Evolutionary conservation across 2,329 filamentous ascomycete genomes (phyloP).

Genomic region (Curvularia sp.): DNA sequence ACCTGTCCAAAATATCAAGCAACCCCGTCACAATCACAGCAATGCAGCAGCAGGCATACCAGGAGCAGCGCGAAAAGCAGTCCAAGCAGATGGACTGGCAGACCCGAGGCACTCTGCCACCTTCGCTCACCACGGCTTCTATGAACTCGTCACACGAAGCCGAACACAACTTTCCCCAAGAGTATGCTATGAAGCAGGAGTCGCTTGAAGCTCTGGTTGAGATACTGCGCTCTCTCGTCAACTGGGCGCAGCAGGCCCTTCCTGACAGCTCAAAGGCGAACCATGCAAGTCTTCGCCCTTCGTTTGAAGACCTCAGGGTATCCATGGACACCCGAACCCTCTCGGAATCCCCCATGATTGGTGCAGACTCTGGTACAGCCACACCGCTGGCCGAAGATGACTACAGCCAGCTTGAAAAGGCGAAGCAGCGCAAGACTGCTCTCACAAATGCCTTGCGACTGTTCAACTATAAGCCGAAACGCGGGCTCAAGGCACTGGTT

Average conservation of each 20-base stretch:
- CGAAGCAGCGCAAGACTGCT: slow-evolving; percentile 92
- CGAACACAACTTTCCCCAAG: slow-evolving; percentile 79
- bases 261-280: slow-evolving; percentile 55
- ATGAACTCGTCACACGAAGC: slow-evolving; percentile 64
- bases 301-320: slow-evolving; percentile 68
- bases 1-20: slow-evolving; percentile 86
- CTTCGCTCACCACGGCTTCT: slow-evolving; percentile 80
- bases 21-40: slow-evolving; percentile 76
- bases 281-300: slow-evolving; percentile 56
- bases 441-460: slow-evolving; percentile 85
- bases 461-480: slow-evolving; percentile 98
- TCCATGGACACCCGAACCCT: slow-evolving; percentile 75
- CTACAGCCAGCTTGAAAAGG: slow-evolving; percentile 90
- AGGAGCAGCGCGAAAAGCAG: slow-evolving; percentile 74
- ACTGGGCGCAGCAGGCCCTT: slow-evolving; percentile 81
- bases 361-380: slow-evolving; percentile 56
- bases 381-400: slow-evolving; percentile 75
- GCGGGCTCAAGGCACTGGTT: slow-evolving; percentile 83
- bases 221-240: slow-evolving; percentile 85
- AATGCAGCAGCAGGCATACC: slow-evolving; percentile 82
- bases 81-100: slow-evolving; percentile 79
- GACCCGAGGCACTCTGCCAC: slow-evolving; percentile 81
- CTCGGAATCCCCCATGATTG: slow-evolving; percentile 66
- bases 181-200: slow-evolving; percentile 90
- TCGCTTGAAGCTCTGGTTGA: slow-evolving; percentile 89